phyloP scores from a whole-genome alignment of 2,329 filamentous ascomycete species.

The Dactylellina cionopaga region DNA sequence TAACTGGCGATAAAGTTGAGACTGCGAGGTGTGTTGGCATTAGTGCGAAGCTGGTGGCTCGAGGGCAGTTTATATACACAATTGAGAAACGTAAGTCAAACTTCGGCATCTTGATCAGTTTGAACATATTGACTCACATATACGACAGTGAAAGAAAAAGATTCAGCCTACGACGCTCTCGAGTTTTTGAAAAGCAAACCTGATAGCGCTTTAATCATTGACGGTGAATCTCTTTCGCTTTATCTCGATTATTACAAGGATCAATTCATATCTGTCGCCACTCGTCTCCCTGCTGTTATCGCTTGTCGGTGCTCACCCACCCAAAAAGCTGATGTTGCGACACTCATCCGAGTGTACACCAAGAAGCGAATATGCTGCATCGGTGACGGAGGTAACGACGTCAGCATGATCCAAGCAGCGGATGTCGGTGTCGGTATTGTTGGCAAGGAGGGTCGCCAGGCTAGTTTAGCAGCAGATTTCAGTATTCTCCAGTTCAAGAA shows the following conservation, averaged over 20 bases:
- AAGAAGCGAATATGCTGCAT: conserved; percentile 97
- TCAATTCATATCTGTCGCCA: conserved; percentile 88
- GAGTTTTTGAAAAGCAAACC: conserved; percentile 86
- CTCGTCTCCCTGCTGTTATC: conserved; percentile 88
- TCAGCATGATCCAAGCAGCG: conserved; percentile 98
- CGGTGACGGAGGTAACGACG: conserved; percentile 96
- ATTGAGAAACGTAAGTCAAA: conserved; percentile 72
- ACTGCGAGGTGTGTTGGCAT: conserved; percentile 96
- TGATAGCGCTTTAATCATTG: conserved; percentile 87
- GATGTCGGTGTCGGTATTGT: conserved; percentile 98
- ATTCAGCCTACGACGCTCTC: conserved; percentile 85
- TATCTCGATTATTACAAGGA: conserved; percentile 83
- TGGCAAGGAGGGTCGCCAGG: conserved; percentile 95
- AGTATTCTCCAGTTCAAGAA: conserved; percentile 95
- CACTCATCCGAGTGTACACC: conserved; percentile 87
- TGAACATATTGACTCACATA: conserved; percentile 48
- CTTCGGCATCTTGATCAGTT: neutral
- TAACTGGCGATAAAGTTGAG: conserved; percentile 98
- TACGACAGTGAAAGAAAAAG: conserved; percentile 75
- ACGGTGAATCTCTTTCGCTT: conserved; percentile 86
- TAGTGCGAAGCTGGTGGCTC: conserved; percentile 89
- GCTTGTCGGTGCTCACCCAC: conserved; percentile 96
- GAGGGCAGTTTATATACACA: conserved; percentile 95
- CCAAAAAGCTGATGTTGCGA: conserved; percentile 93
- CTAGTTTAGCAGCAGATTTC: conserved; percentile 93